Conservation (phyloP, 345 rosid species). For the Dipteronia dyeriana region DNA sequence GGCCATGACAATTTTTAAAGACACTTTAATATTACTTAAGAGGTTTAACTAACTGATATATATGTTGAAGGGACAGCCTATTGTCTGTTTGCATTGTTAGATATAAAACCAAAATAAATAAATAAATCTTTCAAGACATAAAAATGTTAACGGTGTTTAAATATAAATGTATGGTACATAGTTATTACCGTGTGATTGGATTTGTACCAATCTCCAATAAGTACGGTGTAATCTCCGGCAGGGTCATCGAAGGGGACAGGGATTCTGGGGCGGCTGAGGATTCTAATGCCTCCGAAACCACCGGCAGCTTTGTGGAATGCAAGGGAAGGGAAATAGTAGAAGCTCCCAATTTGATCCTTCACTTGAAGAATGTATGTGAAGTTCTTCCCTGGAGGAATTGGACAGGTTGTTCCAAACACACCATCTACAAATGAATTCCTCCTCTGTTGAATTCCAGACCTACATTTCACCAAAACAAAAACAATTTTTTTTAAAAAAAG, state of each 20-base stretch:
- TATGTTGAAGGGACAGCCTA: too few relatives aligned
- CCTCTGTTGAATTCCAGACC: constrained; percentile 86
- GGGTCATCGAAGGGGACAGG: constrained; percentile 75
- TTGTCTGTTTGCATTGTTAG: too few relatives aligned
- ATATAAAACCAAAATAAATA: too few relatives aligned
- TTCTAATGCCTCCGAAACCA: constrained; percentile 68
- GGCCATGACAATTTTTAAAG: neutral
- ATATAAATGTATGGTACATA: too few relatives aligned
- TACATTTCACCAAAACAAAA: constrained; percentile 14
- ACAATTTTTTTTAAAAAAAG: too few relatives aligned
- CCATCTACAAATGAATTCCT: constrained; percentile 87
- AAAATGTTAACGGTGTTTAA: too few relatives aligned
- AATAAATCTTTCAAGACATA: too few relatives aligned
- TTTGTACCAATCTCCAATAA: constrained; percentile 76
- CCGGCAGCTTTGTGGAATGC: constrained; percentile 83
- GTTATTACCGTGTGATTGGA: constrained; percentile 63
- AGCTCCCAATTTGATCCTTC: constrained; percentile 84
- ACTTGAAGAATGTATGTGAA: constrained; percentile 81
- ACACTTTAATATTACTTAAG: neutral
- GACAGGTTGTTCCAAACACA: constrained; percentile 83
- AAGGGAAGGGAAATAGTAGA: constrained; percentile 74
- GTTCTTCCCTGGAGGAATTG: constrained; percentile 84
- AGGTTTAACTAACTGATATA: neutral
- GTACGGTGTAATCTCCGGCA: constrained; percentile 60
- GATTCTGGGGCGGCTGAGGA: constrained; percentile 67